Base-by-base conservation (phyloP, 163 green algal genomes). In the Scenedesmus sp. region DNA sequence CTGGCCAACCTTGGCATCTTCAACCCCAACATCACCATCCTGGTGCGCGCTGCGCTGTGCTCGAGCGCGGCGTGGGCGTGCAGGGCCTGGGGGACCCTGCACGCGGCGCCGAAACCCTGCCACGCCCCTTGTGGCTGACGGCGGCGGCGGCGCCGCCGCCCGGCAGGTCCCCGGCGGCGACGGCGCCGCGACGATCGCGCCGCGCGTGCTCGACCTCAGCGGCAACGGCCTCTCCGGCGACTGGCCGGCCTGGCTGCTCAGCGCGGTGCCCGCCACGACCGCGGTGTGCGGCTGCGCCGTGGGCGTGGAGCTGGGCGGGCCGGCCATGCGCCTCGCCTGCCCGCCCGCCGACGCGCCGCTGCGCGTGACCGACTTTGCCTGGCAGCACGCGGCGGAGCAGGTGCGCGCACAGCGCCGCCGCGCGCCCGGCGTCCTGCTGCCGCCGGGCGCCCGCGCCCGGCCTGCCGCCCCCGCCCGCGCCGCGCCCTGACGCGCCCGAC, bases 171-270 rank as follows among this genome's bases (percentile, higher is more conserved):
- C 53, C 7, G 53, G 53, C 53, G 9, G 9, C 7, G 6, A 11
- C 24, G 53, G 53, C n/a, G n/a, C 5, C 22, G 5, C 53, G 5
- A 29, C 24, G 6, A 28, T 5, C 24, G 53, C 53, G n/a, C 71
- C 71, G 17, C 50, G 71, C 20, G 57, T 60, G n/a, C 20, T 79
- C 2, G 54, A 79, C 45, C 44, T 79, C 10, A 51, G 26, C 20
- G 39, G 22, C 26, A 79, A 79, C 31, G 10, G 45, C 13, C 51
- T 79, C 14, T 2, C 44, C 29, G 71, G 71, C 22, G 45, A n/a
- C 28, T 79, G 71, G 71, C 71, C 71, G 28, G 34, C 20, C 4
- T 79, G 71, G 71, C 58, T 79, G 45, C 45, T 79, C 28, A 51
- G 57, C 31, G 56, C 54, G 70, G 70, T 78, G 13, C 70, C 70